phyloP scores from a whole-genome alignment of 495 filamentous ascomycete species.

The Clohesyomyces aquaticus region DNA sequence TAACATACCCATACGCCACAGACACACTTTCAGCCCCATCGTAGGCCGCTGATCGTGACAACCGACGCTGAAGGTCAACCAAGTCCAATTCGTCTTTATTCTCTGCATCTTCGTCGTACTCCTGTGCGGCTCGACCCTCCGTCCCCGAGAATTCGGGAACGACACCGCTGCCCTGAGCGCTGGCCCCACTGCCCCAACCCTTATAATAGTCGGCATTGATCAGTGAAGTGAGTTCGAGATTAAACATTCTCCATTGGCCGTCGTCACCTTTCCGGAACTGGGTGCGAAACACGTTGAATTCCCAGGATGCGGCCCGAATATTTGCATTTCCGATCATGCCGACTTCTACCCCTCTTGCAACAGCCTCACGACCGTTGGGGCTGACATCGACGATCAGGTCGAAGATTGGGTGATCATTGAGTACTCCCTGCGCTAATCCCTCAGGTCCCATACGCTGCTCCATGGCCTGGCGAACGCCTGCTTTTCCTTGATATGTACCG shows the following conservation, averaged over 20 bases:
- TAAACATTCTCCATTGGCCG: slow-evolving; percentile 19
- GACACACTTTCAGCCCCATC: slow-evolving; percentile 31
- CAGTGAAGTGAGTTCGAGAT: slow-evolving; percentile 13
- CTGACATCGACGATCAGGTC: slow-evolving; percentile 22
- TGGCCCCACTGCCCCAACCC: slow-evolving; percentile 25
- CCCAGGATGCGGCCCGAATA: slow-evolving; percentile 22
- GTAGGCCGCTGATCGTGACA: slow-evolving; percentile 23
- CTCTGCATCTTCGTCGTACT: background rate
- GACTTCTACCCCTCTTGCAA: slow-evolving; percentile 27
- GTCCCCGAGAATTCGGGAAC: slow-evolving; percentile 16
- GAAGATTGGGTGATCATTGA: slow-evolving; percentile 32
- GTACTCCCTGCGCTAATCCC: slow-evolving; percentile 26
- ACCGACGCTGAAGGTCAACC: slow-evolving; percentile 20
- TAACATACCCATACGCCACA: slow-evolving; percentile 23
- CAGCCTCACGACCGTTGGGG: slow-evolving; percentile 15
- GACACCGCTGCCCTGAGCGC: background rate
- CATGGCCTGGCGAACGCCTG: slow-evolving; percentile 10
- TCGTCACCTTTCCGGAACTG: slow-evolving; percentile 25
- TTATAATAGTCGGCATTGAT: slow-evolving; percentile 32
- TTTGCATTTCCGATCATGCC: slow-evolving; percentile 31
- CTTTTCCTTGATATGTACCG: slow-evolving; percentile 1
- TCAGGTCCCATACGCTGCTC: slow-evolving; percentile 23
- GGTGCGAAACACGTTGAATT: slow-evolving; percentile 32
- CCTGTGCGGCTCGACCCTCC: background rate
- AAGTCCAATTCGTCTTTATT: background rate